Evolutionary conservation across 768 basidiomycete species (phyloP), one percentile per base, ranked within the genome.

Genomic region (Xerocomus spinulosus): DNA sequence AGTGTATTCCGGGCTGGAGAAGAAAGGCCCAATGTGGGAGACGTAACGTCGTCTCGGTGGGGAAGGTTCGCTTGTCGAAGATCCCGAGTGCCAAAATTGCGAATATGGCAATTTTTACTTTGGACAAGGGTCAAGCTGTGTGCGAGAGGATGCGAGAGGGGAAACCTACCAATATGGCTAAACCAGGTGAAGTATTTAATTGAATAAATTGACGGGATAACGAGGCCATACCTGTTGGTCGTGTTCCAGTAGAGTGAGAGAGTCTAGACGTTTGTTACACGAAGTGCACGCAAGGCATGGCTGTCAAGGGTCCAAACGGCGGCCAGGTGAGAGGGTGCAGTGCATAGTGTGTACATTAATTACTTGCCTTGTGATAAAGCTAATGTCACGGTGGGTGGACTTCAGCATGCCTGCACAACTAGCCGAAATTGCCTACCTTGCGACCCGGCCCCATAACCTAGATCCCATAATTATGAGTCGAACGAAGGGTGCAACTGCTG

Each of bases 371-470:
- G 68, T 90, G 87, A 59, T 89, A 92, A 34, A 88, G 73, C 87
- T 88, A 56, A 23, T 23, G 20, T 33, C n/a, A 45, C 20, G 38
- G 9, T 32, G 17, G 15, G 35, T 50, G 45, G 52, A 36, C 25
- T 48, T 32, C 7, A 23, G 14, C 29, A 52, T 14, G 39, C 42
- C 23, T 39, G 45, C 29, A 32, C 26, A 21, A 28, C 21, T 26
- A 37, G 39, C 29, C 35, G 43, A 47, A 50, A 49, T 49, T 24
- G 54, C 78, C 59, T 61, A 90, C 92, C 80, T 86, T 92, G 63
- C 92, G 79, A 20, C 87, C 92, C 44, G 92, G 92, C 17, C 92
- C 92, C 74, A 93, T 81, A 25, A 79, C 80, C 87, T 90, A 56
- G 48, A 44, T 52, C 50, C 58, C 39, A 57, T 5, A 34, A 13